Evolutionary conservation across 768 basidiomycete genomes (phyloP), one percentile per base, ranked within the genome.

Genomic region (Collybiopsis luxurians): DNA sequence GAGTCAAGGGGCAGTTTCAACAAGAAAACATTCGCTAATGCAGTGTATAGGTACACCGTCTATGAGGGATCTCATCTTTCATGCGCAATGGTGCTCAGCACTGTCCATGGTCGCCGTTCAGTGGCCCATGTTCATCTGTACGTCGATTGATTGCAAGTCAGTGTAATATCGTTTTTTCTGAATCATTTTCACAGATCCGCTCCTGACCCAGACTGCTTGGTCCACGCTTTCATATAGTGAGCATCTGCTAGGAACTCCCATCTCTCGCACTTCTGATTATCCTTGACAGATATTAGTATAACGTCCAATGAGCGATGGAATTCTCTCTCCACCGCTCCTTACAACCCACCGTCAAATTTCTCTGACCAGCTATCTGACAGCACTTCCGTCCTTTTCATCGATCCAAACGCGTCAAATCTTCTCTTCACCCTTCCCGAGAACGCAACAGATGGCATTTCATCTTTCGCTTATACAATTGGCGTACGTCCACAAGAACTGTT

Each of bases 81-180:
- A 95, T 65, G 90, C 95, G 0, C 95, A 97, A 62, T 98, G 91
- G 89, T 92, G 89, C 68, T 82, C 92, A 39, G 82, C 87, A 30
- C 76, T 99, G 13, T 86, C 85, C 30, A 95, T 97, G 90, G 86
- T 98, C 53, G 92, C 96, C 31, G 93, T 98, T 21, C 81, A 92
- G 67, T 99, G 96, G 96, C 96, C 97, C 0, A 76, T 79, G 15
- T 98, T 95, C 69, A 81, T 89, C 59, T 98, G 95, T 95, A 64
- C 62, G 89, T 80, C 21, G 30, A 17, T 19, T 17, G 24, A 17
- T 31, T 49, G 27, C 23, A 3, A 23, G 11, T 26, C 51, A 19
- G 23, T 40, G 17, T 53, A 23, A 34, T 4, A 39, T 40, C 21
- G 11, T 40, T 21, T 24, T n/a, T 52, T 30, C 40, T 2, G 27